These are phyloP conservation scores for barley (Hordeum vulgare) DNA, from an alignment of 176 grass and related monocot genomes.

Conservation along the genomic window MorexV3_pseudomolecules_assembly NC_058524.1:443804684-443805183, in stretches of 20 bases:
- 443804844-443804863: constrained; percentile 49
- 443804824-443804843: constrained; percentile 49
- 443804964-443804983: constrained; percentile 23
- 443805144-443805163: constrained; percentile 53
- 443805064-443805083: constrained; percentile 56
- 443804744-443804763: constrained; percentile 38
- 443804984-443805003: constrained; percentile 35
- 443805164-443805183: constrained; percentile 31
- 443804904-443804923: constrained; percentile 49
- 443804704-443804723: constrained; percentile 46
- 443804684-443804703: constrained; percentile 32
- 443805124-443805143: constrained; percentile 52
- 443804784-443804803: constrained; percentile 40
- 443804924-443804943: constrained; percentile 41
- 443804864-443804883: constrained; percentile 62
- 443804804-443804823: constrained; percentile 35
- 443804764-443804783: constrained; percentile 23
- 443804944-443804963: constrained; percentile 31
- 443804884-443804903: constrained; percentile 58
- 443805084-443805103: constrained; percentile 55
- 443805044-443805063: constrained; percentile 56
- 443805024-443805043: constrained; percentile 59
- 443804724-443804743: constrained; percentile 31
- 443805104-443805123: constrained; percentile 50
- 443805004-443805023: constrained; percentile 38